These are phyloP conservation scores for Cystobasidium ongulense DNA, from an alignment of 768 basidiomycete genomes.

Conservation along the genomic window DNA sequence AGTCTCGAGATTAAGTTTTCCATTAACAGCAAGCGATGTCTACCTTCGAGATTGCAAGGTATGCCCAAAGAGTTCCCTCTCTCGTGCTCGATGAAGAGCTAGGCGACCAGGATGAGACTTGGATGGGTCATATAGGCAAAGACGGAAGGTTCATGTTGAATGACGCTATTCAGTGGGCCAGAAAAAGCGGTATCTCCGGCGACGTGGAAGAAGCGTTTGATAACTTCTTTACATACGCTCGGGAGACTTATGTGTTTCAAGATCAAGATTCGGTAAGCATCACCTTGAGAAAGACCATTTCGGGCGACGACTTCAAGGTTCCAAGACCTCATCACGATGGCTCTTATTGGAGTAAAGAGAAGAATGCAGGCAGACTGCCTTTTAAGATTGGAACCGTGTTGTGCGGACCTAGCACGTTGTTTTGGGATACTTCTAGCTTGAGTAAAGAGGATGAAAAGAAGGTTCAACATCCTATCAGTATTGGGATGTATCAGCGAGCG, in stretches of 20 bases:
- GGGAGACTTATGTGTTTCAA: background rate
- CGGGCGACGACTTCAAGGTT: background rate
- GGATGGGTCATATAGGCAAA: background rate
- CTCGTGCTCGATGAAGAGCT: background rate
- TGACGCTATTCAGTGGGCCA: background rate
- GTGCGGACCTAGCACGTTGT: background rate
- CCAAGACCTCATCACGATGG: slow-evolving; percentile 20
- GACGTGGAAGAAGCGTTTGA: background rate
- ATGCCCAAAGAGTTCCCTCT: background rate
- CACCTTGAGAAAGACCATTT: background rate
- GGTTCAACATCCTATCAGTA: background rate
- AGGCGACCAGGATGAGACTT: background rate
- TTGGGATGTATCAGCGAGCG: background rate
- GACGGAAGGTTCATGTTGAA: background rate
- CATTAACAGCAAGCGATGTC: background rate
- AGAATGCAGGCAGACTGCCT: background rate
- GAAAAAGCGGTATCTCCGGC: background rate
- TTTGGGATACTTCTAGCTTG: background rate
- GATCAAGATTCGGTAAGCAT: background rate
- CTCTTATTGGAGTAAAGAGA: background rate
- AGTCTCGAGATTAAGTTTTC: no score
- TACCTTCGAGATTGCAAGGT: background rate
- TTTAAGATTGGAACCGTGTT: slow-evolving; percentile 18
- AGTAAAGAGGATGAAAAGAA: background rate
- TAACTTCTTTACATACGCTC: background rate